Evolutionary conservation across 2,329 filamentous ascomycete species (phyloP), one percentile per base, ranked within the genome.

Genomic region (Aspergillus ochraceus): DNA sequence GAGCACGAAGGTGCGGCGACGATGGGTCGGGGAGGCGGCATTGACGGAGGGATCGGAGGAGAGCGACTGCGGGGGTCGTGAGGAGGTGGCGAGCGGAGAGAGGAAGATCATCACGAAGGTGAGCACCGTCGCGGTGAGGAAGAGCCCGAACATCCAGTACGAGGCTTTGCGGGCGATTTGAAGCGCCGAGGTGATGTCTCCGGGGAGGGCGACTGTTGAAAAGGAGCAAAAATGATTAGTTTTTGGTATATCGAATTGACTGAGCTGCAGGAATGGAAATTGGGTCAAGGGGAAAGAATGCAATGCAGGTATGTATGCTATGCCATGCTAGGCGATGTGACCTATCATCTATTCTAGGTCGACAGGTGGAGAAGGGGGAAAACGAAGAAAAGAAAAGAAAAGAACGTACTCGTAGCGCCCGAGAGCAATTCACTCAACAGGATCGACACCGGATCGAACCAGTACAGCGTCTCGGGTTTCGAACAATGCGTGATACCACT

Each of bases 371-470:
- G 26, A 29, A 29, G 26, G 8, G 26, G 26, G 26, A 26, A 26
- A 26, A 9, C 11, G 24, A n/a, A 17, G 30, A 32, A 24, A 26
- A 20, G n/a, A 24, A 32, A 11, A 49, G 24, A 14, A 19, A 22
- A 10, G n/a, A 42, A 70, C 83, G 36, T 79, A 87, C 85, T 92
- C 39, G 88, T 90, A 22, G 92, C 92, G 49, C 92, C 92, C 11
- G 90, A 79, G 10, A 98, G 83, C 29, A 98, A 82, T 77, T 97
- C 90, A 67, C 85, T 86, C 63, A 92, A 81, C 52, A 98, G 80
- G 66, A 97, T 91, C 59, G 89, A 80, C 47, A 97, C 89, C 0
- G 93, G 93, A 74, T 97, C 92, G 80, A 97, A 97, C 89, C 91
- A 96, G 79, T 91, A 98, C 58, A 93, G 81, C 8, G 82, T 80